Base-by-base conservation (phyloP, 2,329 filamentous ascomycete genomes). In the Cladophialophora chaetospira region DNA sequence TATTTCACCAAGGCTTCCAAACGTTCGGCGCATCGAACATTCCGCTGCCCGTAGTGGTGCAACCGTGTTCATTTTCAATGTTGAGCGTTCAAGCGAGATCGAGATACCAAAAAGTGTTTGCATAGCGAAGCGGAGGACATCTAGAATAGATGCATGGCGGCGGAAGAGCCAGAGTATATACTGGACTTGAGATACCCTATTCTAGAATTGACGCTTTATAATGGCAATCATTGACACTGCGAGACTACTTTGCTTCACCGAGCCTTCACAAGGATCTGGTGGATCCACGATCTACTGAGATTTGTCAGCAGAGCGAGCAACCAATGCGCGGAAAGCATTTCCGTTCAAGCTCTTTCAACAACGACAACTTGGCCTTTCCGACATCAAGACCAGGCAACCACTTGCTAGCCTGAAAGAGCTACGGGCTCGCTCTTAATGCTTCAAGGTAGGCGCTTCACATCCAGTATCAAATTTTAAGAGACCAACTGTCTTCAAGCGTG, bases 81-180 rank as follows among this genome's bases (percentile, higher is more conserved):
- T 50, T 13, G 31, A 53, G 55, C 55, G 55, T 58, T 54, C 49
- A 33, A 58, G 55, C 55, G 55, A 58, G 40, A 40, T 8, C 17
- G 23, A 25, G 42, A 23, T n/a, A 11, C 21, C 17, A 25, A n/a
- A 53, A 58, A 58, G 49, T 46, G 43, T 58, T 51, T 13, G 40
- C 43, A 50, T 55, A 46, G 17, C 53, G 43, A 47, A 26, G 51
- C 51, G 51, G 45, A 58, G 55, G 51, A 58, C 46, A 55, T 58
- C 38, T 54, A 55, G 51, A 55, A 59, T 15, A 47, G 42, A 48
- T 42, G 35, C 26, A 29, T 21, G 15, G 17, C 42, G n/a, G 17
- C 42, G 26, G 21, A 25, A 15, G 19, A 6, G 42, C 9, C 13
- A 6, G 4, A 3, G 23, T 44, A 10, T 11, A n/a, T 23, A 19